phyloP scores from a whole-genome alignment of 2,329 filamentous ascomycete species.

The Nothophaeocryptopus gaeumannii region DNA sequence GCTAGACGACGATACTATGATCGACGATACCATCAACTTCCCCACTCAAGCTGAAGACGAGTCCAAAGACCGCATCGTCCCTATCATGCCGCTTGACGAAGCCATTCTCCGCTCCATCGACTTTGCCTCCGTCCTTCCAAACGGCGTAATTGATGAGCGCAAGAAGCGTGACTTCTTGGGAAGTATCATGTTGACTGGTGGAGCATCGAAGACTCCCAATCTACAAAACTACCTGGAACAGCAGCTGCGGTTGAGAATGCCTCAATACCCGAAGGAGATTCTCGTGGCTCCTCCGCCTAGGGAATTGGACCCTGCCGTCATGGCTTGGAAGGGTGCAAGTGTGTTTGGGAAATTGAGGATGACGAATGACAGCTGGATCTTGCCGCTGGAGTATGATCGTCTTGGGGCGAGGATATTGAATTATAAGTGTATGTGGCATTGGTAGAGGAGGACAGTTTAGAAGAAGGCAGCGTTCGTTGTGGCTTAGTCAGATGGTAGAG shows the following conservation, averaged over 20 bases:
- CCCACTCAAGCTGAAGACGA: conserved; percentile 31
- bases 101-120: conserved; percentile 88
- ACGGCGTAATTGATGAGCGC: conserved; percentile 74
- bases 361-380: conserved; percentile 95
- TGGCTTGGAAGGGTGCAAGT: conserved; percentile 95
- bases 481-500: too few species aligned
- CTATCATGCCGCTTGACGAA: conserved; percentile 77
- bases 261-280: conserved; percentile 64
- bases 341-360: conserved; percentile 84
- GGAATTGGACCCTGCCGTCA: conserved; percentile 95
- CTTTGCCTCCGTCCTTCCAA: conserved; percentile 61
- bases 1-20: conserved; percentile 47
- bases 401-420: conserved; percentile 77
- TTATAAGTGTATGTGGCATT: conserved; percentile 70
- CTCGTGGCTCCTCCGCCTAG: conserved; percentile 70
- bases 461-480: too few species aligned
- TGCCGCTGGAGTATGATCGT: conserved; percentile 80
- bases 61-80: conserved; percentile 76
- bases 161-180: conserved; percentile 87
- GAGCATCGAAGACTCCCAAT: conserved; percentile 74
- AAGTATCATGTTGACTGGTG: conserved; percentile 86
- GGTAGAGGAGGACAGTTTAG: conserved; percentile 35
- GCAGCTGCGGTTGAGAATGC: conserved; percentile 64
- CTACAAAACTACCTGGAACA: conserved; percentile 83
- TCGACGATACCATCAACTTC: conserved; percentile 25